These are phyloP conservation scores for Sechiopsis laciniata DNA, from an alignment of 306 rosid genomes.

Conservation along the genomic window DNA sequence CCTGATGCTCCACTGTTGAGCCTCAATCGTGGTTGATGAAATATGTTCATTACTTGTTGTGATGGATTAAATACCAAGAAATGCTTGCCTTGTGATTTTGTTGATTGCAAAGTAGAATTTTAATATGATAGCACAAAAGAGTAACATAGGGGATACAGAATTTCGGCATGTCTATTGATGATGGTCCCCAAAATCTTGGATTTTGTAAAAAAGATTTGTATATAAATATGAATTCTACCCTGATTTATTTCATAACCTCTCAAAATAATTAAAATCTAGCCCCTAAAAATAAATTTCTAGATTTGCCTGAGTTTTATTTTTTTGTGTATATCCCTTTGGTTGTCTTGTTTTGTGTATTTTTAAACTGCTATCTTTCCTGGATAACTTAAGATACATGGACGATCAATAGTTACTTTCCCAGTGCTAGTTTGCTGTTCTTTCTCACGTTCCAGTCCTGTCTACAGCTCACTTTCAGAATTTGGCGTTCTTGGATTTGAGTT, in stretches of 20 bases:
- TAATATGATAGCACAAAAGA: background rate
- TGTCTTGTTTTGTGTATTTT: too few species aligned
- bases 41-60: background rate
- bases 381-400: background rate
- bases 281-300: too few species aligned
- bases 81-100: background rate
- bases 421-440: background rate
- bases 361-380: background rate
- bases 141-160: background rate
- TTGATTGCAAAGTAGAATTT: background rate
- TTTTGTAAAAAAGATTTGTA: too few species aligned
- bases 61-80: background rate
- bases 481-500: conserved; percentile 96
- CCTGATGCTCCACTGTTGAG: background rate
- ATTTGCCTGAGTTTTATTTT: background rate
- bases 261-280: too few species aligned
- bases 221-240: too few species aligned
- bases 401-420: background rate
- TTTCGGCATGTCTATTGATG: too few species aligned
- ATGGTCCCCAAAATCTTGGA: too few species aligned
- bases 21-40: background rate
- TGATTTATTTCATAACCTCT: too few species aligned
- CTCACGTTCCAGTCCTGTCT: conserved; percentile 17
- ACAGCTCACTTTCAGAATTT: conserved; percentile 89
- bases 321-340: background rate